phyloP scores from a whole-genome alignment of 2,329 filamentous ascomycete genomes.

The Cadophora gregata region DNA sequence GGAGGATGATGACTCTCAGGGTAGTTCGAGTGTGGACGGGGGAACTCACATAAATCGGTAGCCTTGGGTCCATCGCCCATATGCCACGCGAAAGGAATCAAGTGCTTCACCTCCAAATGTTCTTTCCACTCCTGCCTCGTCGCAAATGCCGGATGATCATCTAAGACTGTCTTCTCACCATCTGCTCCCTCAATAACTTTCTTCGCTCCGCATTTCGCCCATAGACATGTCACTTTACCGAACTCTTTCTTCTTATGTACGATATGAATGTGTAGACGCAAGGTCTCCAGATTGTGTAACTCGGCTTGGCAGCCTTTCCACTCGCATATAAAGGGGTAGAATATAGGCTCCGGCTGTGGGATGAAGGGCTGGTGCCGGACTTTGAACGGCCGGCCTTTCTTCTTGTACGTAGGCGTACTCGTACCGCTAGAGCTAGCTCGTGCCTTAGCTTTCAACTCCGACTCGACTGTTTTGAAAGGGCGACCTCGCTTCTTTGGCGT shows the following conservation, averaged over 20 bases:
- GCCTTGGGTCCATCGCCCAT: constrained; percentile 64
- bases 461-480: constrained; percentile 31
- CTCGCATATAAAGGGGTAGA: constrained; percentile 62
- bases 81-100: constrained; percentile 61
- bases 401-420: constrained; percentile 17
- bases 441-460: constrained; percentile 26
- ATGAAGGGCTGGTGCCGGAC: constrained; percentile 20
- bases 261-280: constrained; percentile 58
- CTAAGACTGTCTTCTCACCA: constrained; percentile 25
- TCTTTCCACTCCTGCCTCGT: constrained; percentile 47
- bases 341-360: constrained; percentile 48
- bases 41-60: constrained; percentile 37
- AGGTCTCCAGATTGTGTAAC: constrained; percentile 65
- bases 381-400: constrained; percentile 29
- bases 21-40: not conserved
- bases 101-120: constrained; percentile 61
- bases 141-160: constrained; percentile 28
- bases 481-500: constrained; percentile 34
- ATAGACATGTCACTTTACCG: constrained; percentile 45
- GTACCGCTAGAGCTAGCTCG: constrained; percentile 20
- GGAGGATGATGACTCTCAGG: not conserved
- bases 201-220: constrained; percentile 49
- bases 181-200: constrained; percentile 28
- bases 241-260: constrained; percentile 51
- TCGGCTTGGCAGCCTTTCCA: constrained; percentile 65